Evolutionary conservation across 768 basidiomycete species (phyloP), one percentile per base, ranked within the genome.

Genomic region (Suillus placidus): DNA sequence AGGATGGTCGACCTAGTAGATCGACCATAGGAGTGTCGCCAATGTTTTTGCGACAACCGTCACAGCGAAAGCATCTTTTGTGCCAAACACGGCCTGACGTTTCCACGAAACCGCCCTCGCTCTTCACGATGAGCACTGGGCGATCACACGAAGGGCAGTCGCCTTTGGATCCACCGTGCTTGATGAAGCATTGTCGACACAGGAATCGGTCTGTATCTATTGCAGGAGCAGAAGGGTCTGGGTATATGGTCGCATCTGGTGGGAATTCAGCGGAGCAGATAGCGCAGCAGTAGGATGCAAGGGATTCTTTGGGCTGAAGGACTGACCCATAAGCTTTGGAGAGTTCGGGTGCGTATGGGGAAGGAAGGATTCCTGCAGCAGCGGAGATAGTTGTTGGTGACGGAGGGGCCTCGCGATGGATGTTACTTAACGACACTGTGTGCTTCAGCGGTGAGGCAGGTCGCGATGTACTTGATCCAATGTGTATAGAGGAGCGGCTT

Each of bases 241-340:
- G 93, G 72, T 93, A 95, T 66, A 95, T 92, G 37, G 93, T 95
- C 26, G 90, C 86, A 74, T 95, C 93, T 3, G 93, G 92, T 42
- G 87, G 85, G 71, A 94, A 95, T 12, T 82, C 79, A 0, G 81
- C 75, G 18, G 80, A 78, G 73, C 93, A 95, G 14, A 87, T 73
- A 40, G 84, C 84, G 73, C 93, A 95, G 4, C 86, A 85, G 71
- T 89, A 88, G 34, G 87, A 84, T 10, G 83, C 74, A n/a, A 94
- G 82, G 7, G 89, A 84, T 71, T 91, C 91, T 69, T 88, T 88
- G 30, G 91, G 87, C 72, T 94, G 93, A 20, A 95, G 80, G 30
- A 95, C 84, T 0, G 93, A 93, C 34, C 93, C 93, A 68, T 93
- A 94, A 6, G 90, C 93, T 76, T 93, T 95, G 51, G 92, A 87